Base-by-base conservation (phyloP, 1,139 yeast genomes). In the Magnusiomyces ingens region DNA sequence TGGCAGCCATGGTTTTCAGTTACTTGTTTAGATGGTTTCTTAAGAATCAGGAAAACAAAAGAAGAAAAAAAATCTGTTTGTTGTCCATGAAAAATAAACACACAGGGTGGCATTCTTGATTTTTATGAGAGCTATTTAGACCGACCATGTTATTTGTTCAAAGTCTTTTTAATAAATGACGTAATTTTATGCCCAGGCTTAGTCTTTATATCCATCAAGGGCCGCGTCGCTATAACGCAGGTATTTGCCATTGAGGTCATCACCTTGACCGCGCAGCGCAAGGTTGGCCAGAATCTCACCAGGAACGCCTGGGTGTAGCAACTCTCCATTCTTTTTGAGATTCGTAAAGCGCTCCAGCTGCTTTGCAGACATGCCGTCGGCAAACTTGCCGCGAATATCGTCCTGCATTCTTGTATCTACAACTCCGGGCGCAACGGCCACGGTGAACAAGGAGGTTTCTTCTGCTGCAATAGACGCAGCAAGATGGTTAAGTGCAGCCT, bases 391-490 rank as follows among this genome's bases (percentile, higher is more conserved):
- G 63, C 97, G 79, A 55, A 91, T 89, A 55, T 80, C 83, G 12
- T 63, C 65, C 70, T 91, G 98, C 97, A 91, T 91, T 19, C 73
- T 75, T 0, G 98, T 90, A 65, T 86, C 89, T 1, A 91, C 97
- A 1, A 88, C 95, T 2, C 98, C 98, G 0, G 98, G 98, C 1
- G 96, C 96, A 22, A 91, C 76, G 0, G 96, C 75, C 11, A 88
- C 71, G 2, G 86, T 75, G 49, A 73, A 72, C 19, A 90, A 72
- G 0, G 74, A 78, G 2, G 74, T 69, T 65, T 86, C 91, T 62
- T 88, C 96, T 3, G 71, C 74, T 1, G 88, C 84, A 22, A 91
- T 68, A 10, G 88, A 79, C 49, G 72, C 66, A 8, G 86, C 81
- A 52, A 89, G 75, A 63, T 84, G 90, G 68, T 91, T 88, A 55